Evolutionary conservation across 2,329 filamentous ascomycete genomes (phyloP).

Genomic region (Xylariales sp.): DNA sequence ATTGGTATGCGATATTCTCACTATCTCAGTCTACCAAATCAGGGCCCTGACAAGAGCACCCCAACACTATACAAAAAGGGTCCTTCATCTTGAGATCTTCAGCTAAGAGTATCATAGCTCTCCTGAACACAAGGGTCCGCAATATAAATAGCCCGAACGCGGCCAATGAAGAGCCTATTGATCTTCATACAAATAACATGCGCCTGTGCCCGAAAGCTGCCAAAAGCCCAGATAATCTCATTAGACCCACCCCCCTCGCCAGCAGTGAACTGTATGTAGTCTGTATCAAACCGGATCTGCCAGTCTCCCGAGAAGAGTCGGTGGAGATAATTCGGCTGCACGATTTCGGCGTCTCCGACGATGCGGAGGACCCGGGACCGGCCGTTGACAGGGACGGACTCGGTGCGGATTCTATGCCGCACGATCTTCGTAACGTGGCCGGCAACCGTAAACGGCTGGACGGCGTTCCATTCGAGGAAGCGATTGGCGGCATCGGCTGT

Average conservation of each 20-base stretch:
- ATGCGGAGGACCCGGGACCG: slow-evolving; percentile 30
- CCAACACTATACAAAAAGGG: not conserved
- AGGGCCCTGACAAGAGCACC: not conserved
- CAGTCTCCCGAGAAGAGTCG: slow-evolving; percentile 4
- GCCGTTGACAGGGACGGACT: slow-evolving; percentile 8
- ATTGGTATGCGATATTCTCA: not conserved
- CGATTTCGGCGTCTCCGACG: slow-evolving; percentile 13
- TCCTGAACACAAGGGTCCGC: slow-evolving; percentile 19
- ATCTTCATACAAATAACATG: slow-evolving; percentile 2
- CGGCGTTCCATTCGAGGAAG: not conserved
- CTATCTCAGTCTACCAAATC: not conserved
- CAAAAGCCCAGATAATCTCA: slow-evolving; percentile 30
- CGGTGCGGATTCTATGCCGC: slow-evolving; percentile 21
- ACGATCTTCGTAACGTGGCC: not conserved
- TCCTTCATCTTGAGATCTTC: not conserved
- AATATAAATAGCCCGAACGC: slow-evolving; percentile 12
- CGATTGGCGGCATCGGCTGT: slow-evolving; percentile 24
- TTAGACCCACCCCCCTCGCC: not conserved
- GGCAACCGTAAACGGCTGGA: slow-evolving; percentile 4
- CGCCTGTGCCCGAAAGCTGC: slow-evolving; percentile 27
- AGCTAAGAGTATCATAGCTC: not conserved
- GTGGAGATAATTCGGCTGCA: slow-evolving; percentile 9
- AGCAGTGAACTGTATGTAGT: not conserved
- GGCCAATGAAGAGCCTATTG: not conserved
- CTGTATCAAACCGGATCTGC: slow-evolving; percentile 15